Percentiles rank a stretch among this genome's conserved stretches.
These are phyloP conservation scores for Boletellus ananiceps DNA, from an alignment of 768 basidiomycete species.

Conservation along the genomic window DNA sequence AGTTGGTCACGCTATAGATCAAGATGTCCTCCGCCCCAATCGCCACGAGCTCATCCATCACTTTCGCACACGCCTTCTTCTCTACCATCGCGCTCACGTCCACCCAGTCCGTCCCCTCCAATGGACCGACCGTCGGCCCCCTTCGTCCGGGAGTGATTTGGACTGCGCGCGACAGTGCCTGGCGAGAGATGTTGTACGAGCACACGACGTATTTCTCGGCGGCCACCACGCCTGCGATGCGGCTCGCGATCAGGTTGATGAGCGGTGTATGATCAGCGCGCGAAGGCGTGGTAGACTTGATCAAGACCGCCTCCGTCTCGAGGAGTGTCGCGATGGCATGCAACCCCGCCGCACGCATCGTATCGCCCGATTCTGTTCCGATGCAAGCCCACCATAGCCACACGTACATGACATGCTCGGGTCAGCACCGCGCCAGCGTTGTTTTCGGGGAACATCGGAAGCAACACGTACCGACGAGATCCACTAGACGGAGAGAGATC, in stretches of 20 bases:
- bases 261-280: conserved; percentile 59
- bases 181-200: conserved; percentile 85
- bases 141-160: conserved; percentile 82
- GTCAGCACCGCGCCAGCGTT: too few species aligned
- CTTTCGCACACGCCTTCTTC: conserved; percentile 69
- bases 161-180: conserved; percentile 55
- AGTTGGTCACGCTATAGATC: conserved; percentile 88
- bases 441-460: too few species aligned
- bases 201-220: conserved; percentile 83
- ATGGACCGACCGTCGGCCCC: conserved; percentile 80
- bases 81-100: conserved; percentile 92
- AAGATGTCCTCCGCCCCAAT: conserved; percentile 90
- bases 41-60: conserved; percentile 83
- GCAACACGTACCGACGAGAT: conserved; percentile 75
- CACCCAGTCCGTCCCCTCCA: conserved; percentile 85
- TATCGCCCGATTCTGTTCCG: conserved; percentile 88
- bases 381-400: neutral
- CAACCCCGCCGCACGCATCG: conserved; percentile 97
- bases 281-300: conserved; percentile 68
- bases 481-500: conserved; percentile 49
- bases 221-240: conserved; percentile 90
- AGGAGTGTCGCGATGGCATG: conserved; percentile 90
- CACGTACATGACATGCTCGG: too few species aligned
- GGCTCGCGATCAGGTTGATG: conserved; percentile 75
- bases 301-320: conserved; percentile 85